phyloP scores from a whole-genome alignment of 164 flowering plant species.

The Nelumbo lutea region DNA sequence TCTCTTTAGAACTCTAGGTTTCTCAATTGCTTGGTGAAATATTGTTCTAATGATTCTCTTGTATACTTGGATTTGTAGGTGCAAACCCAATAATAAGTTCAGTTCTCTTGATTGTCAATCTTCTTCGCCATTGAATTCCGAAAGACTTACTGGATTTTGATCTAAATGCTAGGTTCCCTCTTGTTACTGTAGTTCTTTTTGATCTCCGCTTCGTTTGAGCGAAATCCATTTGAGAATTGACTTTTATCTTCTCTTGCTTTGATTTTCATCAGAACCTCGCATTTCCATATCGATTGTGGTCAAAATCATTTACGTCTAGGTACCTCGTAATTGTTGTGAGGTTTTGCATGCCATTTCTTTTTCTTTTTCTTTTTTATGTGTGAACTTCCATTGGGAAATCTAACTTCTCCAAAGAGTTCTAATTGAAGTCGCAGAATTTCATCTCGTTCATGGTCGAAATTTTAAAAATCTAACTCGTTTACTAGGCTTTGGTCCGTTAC shows the following conservation, averaged over 20 bases:
- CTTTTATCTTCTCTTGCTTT: neutral
- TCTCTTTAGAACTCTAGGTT: neutral
- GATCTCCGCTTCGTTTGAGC: neutral
- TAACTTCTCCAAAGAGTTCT: neutral
- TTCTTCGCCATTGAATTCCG: neutral
- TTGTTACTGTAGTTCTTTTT: neutral
- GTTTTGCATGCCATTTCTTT: neutral
- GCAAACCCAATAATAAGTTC: neutral
- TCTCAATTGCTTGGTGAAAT: neutral
- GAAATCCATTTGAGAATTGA: neutral
- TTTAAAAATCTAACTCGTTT: neutral
- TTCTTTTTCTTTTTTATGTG: slow-evolving; percentile 3
- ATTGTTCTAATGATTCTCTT: neutral
- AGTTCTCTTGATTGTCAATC: neutral
- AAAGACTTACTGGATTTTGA: neutral
- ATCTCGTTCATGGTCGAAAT: slow-evolving; percentile 16
- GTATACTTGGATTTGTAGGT: neutral
- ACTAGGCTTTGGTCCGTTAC: neutral
- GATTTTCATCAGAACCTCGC: neutral
- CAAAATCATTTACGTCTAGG: neutral
- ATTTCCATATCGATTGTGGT: slow-evolving; percentile 2
- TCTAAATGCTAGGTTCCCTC: neutral
- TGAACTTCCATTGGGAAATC: neutral
- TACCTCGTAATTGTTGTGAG: neutral
- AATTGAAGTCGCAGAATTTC: neutral